Base-by-base conservation (phyloP, 2,329 filamentous ascomycete genomes). In the Endoconidiophora laricicola region DNA sequence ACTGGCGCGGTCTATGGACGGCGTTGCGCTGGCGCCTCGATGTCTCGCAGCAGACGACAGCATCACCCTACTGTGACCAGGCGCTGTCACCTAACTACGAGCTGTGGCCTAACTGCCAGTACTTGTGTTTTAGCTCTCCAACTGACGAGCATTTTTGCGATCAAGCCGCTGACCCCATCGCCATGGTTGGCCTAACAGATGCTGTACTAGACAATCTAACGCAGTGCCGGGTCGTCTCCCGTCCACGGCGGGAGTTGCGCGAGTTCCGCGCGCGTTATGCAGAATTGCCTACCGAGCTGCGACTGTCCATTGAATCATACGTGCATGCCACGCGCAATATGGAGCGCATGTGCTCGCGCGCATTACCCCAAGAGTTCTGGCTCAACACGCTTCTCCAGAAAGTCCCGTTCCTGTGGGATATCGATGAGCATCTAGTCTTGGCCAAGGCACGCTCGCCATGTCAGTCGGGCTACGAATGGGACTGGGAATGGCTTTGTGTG, bases 21-120 rank as follows among this genome's bases (percentile, higher is more conserved):
- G 43, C 7, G 6, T 22, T 50, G 16, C 22, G 36, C 10, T 46
- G 49, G 49, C 33, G 49, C 23, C 6, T 46, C 12, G 49, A 47
- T 24, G 49, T 47, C 14, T 36, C 43, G 10, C 44, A 24, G 42
- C 16, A 24, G 12, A 26, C 44, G 12, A 37, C 14, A 12, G 14
- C 24, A 14, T 40, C 33, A 16, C n/a, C n/a, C 4, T 23, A 23
- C 23, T 50, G 42, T 18, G 49, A 46, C 33, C 18, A 36, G 3
- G 37, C 38, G 9, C 36, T 51, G 7, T 51, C 49, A 5, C 49
- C 49, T 3, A 51, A 51, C 24, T 51, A 47, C 37, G n/a, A 44
- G 26, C 44, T 51, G 10, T 38, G 45, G 24, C 24, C 49, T 26
- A 51, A 51, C 49, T 29, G 42, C 14, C 49, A 51, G 18, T 51